Evolutionary conservation across 192 early-diverging fungal genomes (phyloP), one percentile per base, ranked within the genome.

Genomic region (Chytriomyces sp.): DNA sequence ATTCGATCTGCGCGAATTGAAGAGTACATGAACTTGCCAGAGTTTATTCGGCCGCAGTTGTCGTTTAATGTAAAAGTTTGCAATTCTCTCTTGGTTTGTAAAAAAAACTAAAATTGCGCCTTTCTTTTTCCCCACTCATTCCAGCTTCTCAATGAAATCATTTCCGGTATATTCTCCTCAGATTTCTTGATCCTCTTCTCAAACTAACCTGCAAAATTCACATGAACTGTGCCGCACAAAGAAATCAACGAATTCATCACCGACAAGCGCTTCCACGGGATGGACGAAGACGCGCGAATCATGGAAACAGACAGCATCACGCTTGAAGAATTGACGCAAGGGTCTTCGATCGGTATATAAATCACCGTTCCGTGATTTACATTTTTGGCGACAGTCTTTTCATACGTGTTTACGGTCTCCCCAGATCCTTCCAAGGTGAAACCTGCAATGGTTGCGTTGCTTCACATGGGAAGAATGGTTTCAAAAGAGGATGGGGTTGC

Each of bases 191-290:
- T 35, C n/a, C n/a, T 35, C 35, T 35, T 35, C 35, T 4, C 35
- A 35, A 35, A 35, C 35, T 35, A 35, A 35, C n/a, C 64, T 3
- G 4, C 35, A 2, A 4, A 35, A 35, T 35, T 35, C 2, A 35
- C 35, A 35, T 35, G 35, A 35, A 35, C 35, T 35, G 35, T n/a
- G n/a, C n/a, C n/a, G 35, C 35, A 4, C 35, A 35, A 1, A 62
- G 72, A 73, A 73, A 73, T 73, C 60, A 73, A 73, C 47, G 72
- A 73, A 23, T 73, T 49, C 26, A 62, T 73, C 26, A 73, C 72
- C 7, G 72, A 73, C 24, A 73, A 73, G 45, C 18, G 72, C 13
- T 73, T 73, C 45, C 72, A 63, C 8, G 72, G 61, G 2, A 63
- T 73, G 61, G 72, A 59, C 11, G 72, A 73, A 16, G 35, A 67